A percentile compares a stretch with the other conserved stretches of the same genome.
phyloP scores from a whole-genome alignment of 805 yeast genomes.

The Teunomyces tritomae region DNA sequence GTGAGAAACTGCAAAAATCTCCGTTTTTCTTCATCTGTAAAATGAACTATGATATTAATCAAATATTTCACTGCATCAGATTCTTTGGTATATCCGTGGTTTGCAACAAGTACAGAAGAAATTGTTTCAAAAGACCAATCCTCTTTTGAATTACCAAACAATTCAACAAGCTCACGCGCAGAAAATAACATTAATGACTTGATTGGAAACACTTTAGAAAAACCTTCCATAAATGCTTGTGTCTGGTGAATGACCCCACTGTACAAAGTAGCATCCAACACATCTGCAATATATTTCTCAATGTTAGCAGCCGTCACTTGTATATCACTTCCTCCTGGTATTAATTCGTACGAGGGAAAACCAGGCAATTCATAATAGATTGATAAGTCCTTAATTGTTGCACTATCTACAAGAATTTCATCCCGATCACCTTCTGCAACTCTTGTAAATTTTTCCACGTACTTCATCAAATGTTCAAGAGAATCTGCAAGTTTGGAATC shows the following conservation, averaged over 20 bases:
- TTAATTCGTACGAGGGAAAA: conserved; percentile 54
- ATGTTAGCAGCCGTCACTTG: conserved; percentile 53
- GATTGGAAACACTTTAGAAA: conserved; percentile 79
- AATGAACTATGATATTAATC: conserved; percentile 57
- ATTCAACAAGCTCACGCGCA: conserved; percentile 64
- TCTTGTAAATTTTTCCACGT: conserved; percentile 26
- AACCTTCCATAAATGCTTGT: conserved; percentile 71
- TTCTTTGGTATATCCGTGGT: conserved; percentile 82
- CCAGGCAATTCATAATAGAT: conserved; percentile 80
- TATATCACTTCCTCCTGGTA: conserved; percentile 52
- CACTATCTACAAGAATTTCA: conserved; percentile 27
- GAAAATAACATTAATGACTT: conserved; percentile 68
- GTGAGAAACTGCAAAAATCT: conserved; percentile 82
- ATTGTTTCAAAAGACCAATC: conserved; percentile 80
- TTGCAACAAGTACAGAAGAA: conserved; percentile 64
- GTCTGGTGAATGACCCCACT: conserved; percentile 66
- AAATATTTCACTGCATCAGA: conserved; percentile 61
- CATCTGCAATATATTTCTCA: conserved; percentile 52
- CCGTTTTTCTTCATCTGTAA: conserved; percentile 57
- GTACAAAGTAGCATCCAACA: conserved; percentile 58
- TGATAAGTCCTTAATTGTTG: conserved; percentile 52
- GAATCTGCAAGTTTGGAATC: conserved; percentile 63
- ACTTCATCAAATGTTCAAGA: conserved; percentile 46
- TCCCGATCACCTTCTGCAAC: conserved; percentile 15
- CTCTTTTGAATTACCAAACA: conserved; percentile 78